Conservation (phyloP, 2,329 filamentous ascomycete genomes). For the Colletotrichum salicis region DNA sequence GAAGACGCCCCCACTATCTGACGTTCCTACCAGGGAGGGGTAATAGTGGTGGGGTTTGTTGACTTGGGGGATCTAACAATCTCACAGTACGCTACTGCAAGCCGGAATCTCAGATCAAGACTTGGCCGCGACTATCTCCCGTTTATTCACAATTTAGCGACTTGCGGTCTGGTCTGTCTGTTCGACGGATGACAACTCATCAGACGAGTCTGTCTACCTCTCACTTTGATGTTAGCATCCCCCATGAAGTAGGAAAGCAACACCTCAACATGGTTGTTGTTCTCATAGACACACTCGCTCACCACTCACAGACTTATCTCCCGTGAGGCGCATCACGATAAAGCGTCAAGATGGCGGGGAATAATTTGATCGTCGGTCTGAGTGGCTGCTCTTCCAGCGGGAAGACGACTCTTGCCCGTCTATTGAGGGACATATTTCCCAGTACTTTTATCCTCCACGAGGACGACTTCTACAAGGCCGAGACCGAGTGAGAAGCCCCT, state of each 20-base stretch:
- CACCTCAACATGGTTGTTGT: too few species aligned
- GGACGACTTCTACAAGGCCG: slow-evolving; percentile 93
- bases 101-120: slow-evolving; percentile 19
- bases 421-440: slow-evolving; percentile 85
- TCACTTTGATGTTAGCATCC: too few species aligned
- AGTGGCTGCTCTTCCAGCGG: slow-evolving; percentile 93
- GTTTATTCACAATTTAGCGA: slow-evolving; percentile 14
- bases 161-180: neutral
- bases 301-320: neutral
- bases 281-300: neutral
- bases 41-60: slow-evolving; percentile 25
- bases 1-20: slow-evolving; percentile 15
- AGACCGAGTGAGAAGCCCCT: slow-evolving; percentile 68
- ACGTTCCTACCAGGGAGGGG: slow-evolving; percentile 22
- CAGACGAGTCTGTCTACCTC: too few species aligned
- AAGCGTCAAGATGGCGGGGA: slow-evolving; percentile 44
- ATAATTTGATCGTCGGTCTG: slow-evolving; percentile 77
- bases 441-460: slow-evolving; percentile 87
- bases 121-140: slow-evolving; percentile 28
- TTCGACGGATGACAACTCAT: too few species aligned
- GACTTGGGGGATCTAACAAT: neutral
- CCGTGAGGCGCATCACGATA: neutral
- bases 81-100: slow-evolving; percentile 9
- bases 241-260: too few species aligned
- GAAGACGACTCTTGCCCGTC: slow-evolving; percentile 90